These are phyloP conservation scores for Anastatica hierochuntica DNA, from an alignment of 345 rosid species.

Conservation along the genomic window DNA sequence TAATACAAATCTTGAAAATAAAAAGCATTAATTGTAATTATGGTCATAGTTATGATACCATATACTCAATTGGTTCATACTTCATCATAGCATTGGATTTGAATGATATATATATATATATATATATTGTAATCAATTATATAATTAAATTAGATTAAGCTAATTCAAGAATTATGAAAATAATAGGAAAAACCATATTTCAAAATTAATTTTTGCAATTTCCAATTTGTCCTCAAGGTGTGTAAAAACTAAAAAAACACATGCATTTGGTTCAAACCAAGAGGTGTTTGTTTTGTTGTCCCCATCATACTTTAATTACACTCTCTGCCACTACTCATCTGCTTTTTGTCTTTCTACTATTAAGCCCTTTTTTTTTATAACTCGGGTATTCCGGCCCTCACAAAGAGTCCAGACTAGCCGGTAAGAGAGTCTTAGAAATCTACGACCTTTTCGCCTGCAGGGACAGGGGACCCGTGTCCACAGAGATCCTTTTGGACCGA, in stretches of 20 bases:
- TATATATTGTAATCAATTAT: neutral
- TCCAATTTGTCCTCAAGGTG: conserved; percentile 17
- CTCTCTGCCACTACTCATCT: too few species aligned
- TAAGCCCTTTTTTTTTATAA: too few species aligned
- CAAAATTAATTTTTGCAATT: neutral
- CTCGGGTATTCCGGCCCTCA: too few species aligned
- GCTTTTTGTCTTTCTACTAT: too few species aligned
- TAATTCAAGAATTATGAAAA: neutral
- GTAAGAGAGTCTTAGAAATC: too few species aligned
- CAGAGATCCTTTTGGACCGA: too few species aligned
- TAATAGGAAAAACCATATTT: neutral
- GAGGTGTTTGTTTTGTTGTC: conserved; percentile 24
- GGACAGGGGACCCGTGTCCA: too few species aligned
- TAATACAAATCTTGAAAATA: too few species aligned
- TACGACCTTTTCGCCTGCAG: too few species aligned
- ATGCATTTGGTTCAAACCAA: conserved; percentile 27
- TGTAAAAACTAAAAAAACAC: conserved; percentile 15
- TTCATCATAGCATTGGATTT: neutral
- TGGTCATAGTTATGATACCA: neutral
- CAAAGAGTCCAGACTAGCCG: too few species aligned
- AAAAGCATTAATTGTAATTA: too few species aligned
- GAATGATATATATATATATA: too few species aligned
- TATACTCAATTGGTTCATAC: neutral
- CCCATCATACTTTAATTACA: conserved; percentile 6
- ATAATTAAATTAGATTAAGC: neutral